Conservation (phyloP, 345 rosid species). For the Leavenworthia alabamica region DNA sequence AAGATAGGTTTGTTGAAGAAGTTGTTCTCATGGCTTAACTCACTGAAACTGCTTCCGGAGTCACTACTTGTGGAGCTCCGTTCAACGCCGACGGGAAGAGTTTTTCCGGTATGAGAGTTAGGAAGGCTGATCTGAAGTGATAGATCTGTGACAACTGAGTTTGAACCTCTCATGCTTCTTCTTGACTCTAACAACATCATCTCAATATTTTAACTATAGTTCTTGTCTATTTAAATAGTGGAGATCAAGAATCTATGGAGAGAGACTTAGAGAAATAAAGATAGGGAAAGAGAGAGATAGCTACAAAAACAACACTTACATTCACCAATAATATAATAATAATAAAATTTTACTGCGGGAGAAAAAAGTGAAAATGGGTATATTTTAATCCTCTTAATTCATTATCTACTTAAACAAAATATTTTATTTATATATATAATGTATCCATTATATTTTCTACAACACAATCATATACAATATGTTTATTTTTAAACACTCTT, state of each 20-base stretch:
- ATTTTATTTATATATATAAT: background rate
- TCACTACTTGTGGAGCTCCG: slow-evolving; percentile 63
- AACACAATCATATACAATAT: background rate
- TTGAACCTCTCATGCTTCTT: slow-evolving; percentile 33
- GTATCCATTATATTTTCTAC: background rate
- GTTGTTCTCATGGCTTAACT: slow-evolving; percentile 64
- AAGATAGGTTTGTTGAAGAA: slow-evolving; percentile 41
- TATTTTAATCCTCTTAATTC: background rate
- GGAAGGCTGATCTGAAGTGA: slow-evolving; percentile 90
- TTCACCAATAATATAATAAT: no score
- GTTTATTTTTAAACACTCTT: background rate
- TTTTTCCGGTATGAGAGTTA: slow-evolving; percentile 29
- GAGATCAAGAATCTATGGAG: slow-evolving; percentile 25
- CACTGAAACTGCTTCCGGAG: slow-evolving; percentile 67
- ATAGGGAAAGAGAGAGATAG: background rate
- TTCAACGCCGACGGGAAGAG: slow-evolving; percentile 41
- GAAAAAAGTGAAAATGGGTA: background rate
- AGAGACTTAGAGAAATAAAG: background rate
- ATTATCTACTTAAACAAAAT: slow-evolving; percentile 13
- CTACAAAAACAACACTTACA: background rate
- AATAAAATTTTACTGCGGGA: background rate
- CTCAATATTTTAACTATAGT: slow-evolving; percentile 10
- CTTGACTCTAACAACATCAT: slow-evolving; percentile 34
- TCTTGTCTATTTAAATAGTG: slow-evolving; percentile 21
- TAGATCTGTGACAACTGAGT: slow-evolving; percentile 60